Evolutionary conservation across 169 alveolate genomes (phyloP).

Genomic region (Toxoplasma gondii): DNA sequence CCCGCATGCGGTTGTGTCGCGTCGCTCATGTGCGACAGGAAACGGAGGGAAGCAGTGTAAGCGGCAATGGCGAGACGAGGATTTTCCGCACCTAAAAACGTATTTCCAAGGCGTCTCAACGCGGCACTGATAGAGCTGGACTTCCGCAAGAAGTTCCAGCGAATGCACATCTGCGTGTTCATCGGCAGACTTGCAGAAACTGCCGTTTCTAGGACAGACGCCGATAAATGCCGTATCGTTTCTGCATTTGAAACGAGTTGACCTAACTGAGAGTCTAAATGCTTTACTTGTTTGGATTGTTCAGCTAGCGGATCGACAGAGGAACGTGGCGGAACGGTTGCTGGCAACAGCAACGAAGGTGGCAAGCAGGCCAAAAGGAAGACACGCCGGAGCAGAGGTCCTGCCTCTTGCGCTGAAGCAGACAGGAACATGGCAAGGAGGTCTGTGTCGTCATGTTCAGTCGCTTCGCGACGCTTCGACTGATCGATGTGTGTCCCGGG

Average conservation of each 20-base stretch:
- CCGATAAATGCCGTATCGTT: too few relatives aligned
- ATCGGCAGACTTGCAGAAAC: neutral
- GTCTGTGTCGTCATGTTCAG: neutral
- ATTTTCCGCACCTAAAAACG: neutral
- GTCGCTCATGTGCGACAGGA: neutral
- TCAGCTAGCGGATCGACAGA: too few relatives aligned
- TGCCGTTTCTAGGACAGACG: too few relatives aligned
- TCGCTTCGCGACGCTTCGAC: neutral
- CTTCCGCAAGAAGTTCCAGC: neutral
- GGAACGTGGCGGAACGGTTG: neutral
- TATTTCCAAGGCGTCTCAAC: neutral
- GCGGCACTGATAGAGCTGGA: neutral
- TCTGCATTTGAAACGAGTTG: too few relatives aligned
- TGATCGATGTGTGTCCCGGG: neutral
- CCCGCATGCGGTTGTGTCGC: neutral
- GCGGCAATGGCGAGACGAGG: neutral
- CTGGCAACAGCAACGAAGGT: neutral
- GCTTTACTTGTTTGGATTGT: too few relatives aligned
- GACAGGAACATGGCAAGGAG: neutral
- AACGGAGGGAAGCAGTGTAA: slow-evolving; percentile 5
- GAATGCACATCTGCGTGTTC: neutral
- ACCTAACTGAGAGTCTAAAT: too few relatives aligned
- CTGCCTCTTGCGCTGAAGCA: neutral
- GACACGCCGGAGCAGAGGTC: neutral
- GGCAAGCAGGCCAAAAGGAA: neutral